Evolutionary conservation across 768 basidiomycete genomes (phyloP), one percentile per base, ranked within the genome.

Genomic region (Leccinum boreale): DNA sequence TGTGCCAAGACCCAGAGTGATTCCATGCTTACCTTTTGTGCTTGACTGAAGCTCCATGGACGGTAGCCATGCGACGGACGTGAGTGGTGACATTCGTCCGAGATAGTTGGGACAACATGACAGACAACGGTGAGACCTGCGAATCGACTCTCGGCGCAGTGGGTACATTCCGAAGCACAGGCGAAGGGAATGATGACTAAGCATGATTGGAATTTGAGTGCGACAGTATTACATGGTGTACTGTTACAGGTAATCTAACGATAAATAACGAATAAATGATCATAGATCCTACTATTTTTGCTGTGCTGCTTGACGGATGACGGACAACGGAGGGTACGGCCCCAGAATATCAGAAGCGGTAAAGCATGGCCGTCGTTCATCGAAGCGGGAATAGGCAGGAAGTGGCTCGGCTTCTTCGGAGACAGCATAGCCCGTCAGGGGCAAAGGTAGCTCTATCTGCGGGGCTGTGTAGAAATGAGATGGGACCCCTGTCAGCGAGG

Each of bases 61-160:
- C 58, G 11, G 80, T 79, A 50, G 81, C 79, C 59, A 80, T 76
- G 17, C 79, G 74, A 49, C 74, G 65, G n/a, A 75, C 53, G 7
- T 68, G 68, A 35, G 74, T 72, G n/a, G 62, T 31, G 29, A 29
- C 51, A 19, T 59, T 65, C 8, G 61, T 58, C 53, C 69, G 67
- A 19, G 58, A 48, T n/a, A 62, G 24, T 33, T 55, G 63, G 23
- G 53, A 42, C 58, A 71, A 61, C 82, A 82, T 72, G 23, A 49
- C 23, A 33, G 42, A 55, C 15, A 10, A 5, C 19, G 50, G 35
- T 42, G 26, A 42, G 26, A 42, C 52, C 29, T 6, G n/a, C 44
- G 31, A 31, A 33, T 51, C 35, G 17, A 47, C 26, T 23, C 31
- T 36, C 24, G n/a, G 44, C 28, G 17, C 29, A 42, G 44, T 44